phyloP scores from a whole-genome alignment of 805 yeast species.

The Ogataea minuta region DNA sequence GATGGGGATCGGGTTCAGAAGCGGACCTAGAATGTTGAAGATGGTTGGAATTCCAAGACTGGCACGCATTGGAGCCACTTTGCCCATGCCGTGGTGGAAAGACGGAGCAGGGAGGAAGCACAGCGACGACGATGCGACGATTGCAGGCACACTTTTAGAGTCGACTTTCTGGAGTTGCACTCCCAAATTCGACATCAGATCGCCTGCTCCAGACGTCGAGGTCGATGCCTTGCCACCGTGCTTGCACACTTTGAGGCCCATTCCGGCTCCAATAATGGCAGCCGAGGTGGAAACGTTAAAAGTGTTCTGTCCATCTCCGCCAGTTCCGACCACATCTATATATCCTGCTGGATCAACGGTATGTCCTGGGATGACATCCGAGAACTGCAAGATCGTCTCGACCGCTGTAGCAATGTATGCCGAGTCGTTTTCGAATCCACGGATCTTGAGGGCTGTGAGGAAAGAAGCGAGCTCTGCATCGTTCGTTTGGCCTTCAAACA shows the following conservation, averaged over 20 bases:
- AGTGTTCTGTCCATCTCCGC: conserved; percentile 98
- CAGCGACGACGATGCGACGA: conserved; percentile 49
- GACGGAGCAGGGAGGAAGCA: conserved; percentile 88
- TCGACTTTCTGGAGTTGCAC: conserved; percentile 75
- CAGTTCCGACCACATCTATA: conserved; percentile 95
- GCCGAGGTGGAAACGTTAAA: conserved; percentile 95
- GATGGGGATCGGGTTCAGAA: conserved; percentile 84
- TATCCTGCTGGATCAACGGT: conserved; percentile 50
- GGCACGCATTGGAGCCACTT: conserved; percentile 75
- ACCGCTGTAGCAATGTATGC: conserved; percentile 87
- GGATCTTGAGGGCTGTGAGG: conserved; percentile 69
- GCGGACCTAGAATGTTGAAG: conserved; percentile 91
- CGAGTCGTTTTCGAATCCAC: conserved; percentile 77
- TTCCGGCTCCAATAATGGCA: conserved; percentile 93
- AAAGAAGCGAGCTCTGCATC: conserved; percentile 77
- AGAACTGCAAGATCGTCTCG: conserved; percentile 62
- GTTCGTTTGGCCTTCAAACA: conserved; percentile 58
- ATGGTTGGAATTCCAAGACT: conserved; percentile 87
- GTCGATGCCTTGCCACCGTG: conserved; percentile 99
- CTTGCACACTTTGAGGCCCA: conserved; percentile 76
- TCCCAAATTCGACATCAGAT: conserved; percentile 75
- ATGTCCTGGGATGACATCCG: conserved; percentile 50
- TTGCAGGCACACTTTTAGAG: conserved; percentile 54
- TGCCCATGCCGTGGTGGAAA: conserved; percentile 88
- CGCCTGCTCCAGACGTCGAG: conserved; percentile 92